phyloP scores from a whole-genome alignment of 2,329 filamentous ascomycete species.

The Scedosporium dehoogii region DNA sequence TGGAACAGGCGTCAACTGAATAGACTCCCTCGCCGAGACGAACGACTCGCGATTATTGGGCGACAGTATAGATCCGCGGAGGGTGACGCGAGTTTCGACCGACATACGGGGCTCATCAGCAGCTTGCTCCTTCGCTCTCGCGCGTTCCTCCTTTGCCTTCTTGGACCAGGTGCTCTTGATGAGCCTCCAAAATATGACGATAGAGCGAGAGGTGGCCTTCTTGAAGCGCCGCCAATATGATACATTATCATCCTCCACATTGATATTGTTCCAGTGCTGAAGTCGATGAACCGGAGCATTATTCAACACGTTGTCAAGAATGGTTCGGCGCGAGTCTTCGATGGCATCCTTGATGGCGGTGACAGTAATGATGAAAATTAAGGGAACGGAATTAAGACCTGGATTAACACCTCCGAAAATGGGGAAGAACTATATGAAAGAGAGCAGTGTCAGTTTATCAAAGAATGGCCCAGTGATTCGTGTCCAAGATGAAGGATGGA shows the following conservation, averaged over 20 bases:
- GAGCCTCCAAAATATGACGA: constrained; percentile 41
- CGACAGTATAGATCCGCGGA: constrained; percentile 29
- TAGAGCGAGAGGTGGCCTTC: constrained; percentile 65
- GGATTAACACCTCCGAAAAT: constrained; percentile 92
- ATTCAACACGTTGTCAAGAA: constrained; percentile 88
- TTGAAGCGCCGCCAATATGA: constrained; percentile 82
- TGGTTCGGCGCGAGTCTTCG: constrained; percentile 86
- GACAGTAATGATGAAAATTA: constrained; percentile 83
- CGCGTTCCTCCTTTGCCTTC: constrained; percentile 37
- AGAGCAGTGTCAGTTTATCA: background rate
- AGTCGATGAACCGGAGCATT: constrained; percentile 91
- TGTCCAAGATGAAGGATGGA: no score
- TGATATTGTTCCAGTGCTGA: constrained; percentile 84
- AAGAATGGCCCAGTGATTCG: no score
- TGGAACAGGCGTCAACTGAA: constrained; percentile 92
- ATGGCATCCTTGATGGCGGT: constrained; percentile 92
- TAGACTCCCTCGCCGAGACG: constrained; percentile 54
- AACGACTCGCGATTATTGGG: constrained; percentile 46
- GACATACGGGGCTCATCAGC: constrained; percentile 54
- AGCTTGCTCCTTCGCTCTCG: constrained; percentile 30
- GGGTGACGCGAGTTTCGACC: constrained; percentile 24
- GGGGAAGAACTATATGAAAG: constrained; percentile 65
- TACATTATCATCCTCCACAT: constrained; percentile 78
- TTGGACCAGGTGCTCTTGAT: constrained; percentile 40
- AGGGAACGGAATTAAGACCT: constrained; percentile 76